Percentiles rank a stretch among this genome's conserved stretches.
Evolutionary conservation across 257 asterid genomes (phyloP).

Genomic region (Nicotiana undulata): DNA sequence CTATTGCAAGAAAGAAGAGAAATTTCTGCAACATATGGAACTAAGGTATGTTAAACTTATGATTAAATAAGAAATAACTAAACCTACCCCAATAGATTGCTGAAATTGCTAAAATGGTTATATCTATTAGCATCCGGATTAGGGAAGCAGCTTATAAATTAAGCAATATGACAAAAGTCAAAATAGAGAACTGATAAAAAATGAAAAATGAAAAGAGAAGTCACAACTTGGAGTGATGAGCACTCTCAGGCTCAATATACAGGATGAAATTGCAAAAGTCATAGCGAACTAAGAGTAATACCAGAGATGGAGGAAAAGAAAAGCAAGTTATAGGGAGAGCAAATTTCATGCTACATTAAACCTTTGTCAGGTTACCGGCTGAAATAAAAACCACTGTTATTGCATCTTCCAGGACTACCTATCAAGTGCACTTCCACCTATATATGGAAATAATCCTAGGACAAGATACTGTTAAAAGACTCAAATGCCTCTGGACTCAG

Average conservation of each 20-base stretch:
- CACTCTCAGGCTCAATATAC: not conserved
- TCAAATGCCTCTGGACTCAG: not conserved
- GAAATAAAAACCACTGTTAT: not conserved
- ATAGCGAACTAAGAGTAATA: not conserved
- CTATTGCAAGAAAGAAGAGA: not conserved
- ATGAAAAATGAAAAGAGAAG: not conserved
- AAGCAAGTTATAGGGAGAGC: not conserved
- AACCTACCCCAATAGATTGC: not conserved
- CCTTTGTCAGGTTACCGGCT: not conserved
- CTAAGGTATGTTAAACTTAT: not conserved
- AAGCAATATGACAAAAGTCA: not conserved
- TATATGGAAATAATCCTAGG: not conserved
- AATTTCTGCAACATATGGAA: not conserved
- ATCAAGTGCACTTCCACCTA: not conserved
- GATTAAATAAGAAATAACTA: not conserved
- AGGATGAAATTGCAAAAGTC: not conserved
- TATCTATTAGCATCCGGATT: not conserved
- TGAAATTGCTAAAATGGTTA: not conserved
- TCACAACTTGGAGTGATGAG: not conserved
- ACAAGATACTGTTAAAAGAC: not conserved
- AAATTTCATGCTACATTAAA: constrained; percentile 1
- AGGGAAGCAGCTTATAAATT: not conserved
- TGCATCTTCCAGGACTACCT: not conserved
- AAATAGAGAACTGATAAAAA: not conserved
- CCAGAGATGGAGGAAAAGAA: not conserved